These are phyloP conservation scores for Trichoderma guizhouense DNA, from an alignment of 2,329 filamentous ascomycete genomes.

Conservation along the genomic window DNA sequence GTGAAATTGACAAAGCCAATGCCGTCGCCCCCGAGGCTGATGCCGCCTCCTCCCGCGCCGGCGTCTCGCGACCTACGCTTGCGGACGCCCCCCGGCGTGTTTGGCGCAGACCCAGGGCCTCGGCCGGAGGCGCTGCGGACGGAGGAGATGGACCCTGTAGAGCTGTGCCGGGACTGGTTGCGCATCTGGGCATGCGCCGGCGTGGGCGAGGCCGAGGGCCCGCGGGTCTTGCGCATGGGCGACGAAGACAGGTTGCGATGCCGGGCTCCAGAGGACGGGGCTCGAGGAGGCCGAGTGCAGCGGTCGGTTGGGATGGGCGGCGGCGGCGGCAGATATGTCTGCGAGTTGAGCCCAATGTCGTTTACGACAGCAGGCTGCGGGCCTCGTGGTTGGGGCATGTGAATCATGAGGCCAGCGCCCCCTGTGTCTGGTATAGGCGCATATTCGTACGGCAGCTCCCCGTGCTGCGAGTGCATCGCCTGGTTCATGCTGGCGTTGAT, in stretches of 20 bases:
- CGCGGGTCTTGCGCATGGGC: conserved; percentile 42
- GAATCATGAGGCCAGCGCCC: conserved; percentile 48
- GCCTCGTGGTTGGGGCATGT: conserved; percentile 48
- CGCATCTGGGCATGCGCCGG: conserved; percentile 28
- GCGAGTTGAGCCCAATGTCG: conserved; percentile 33
- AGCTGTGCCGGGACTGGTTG: conserved; percentile 38
- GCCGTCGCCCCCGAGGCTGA: conserved; percentile 26
- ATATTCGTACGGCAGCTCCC: conserved; percentile 42
- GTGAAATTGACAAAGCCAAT: conserved; percentile 88
- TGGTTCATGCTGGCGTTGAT: conserved; percentile 38
- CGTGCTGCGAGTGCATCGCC: conserved; percentile 40
- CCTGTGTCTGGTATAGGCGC: conserved; percentile 31
- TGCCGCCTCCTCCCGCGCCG: conserved; percentile 29
- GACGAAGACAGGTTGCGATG: conserved; percentile 39
- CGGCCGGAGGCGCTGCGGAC: conserved; percentile 36
- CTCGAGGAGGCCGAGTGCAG: conserved; percentile 47
- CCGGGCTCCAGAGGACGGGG: conserved; percentile 53
- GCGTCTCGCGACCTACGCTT: conserved; percentile 39
- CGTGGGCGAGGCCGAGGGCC: conserved; percentile 40
- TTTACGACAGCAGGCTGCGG: conserved; percentile 36
- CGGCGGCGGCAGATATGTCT: conserved; percentile 36
- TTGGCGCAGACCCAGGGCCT: conserved; percentile 33
- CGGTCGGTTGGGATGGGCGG: conserved; percentile 36
- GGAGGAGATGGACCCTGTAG: conserved; percentile 37
- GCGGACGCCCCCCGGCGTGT: conserved; percentile 39